Conservation (phyloP, 768 basidiomycete genomes). For the Phanerochaete sordida region DNA sequence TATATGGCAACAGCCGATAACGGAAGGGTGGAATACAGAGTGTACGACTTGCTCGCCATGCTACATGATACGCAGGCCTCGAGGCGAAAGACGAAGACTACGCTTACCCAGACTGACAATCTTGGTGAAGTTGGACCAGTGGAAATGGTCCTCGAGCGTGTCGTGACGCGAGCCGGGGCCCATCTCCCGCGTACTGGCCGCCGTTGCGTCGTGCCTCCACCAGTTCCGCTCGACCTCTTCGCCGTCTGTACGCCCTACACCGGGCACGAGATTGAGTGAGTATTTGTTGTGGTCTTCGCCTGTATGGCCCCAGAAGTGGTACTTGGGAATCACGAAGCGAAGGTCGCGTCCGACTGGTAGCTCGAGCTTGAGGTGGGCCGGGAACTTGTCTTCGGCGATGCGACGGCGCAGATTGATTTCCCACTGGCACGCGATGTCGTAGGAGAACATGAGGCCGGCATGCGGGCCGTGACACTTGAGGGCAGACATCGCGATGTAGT, state of each 20-base stretch:
- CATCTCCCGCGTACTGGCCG: constrained; percentile 34
- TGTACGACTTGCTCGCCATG: too few species aligned
- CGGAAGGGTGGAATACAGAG: too few species aligned
- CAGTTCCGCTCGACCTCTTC: constrained; percentile 37
- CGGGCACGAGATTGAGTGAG: constrained; percentile 26
- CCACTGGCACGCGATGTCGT: constrained; percentile 25
- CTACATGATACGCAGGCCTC: too few species aligned
- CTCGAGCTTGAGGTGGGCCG: not conserved
- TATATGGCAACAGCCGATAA: too few species aligned
- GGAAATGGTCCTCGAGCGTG: constrained; percentile 33
- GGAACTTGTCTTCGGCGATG: not conserved
- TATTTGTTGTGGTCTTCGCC: constrained; percentile 25
- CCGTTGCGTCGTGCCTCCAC: constrained; percentile 30
- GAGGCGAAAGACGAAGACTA: too few species aligned
- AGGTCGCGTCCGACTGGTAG: not conserved
- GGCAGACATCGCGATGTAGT: constrained; percentile 15
- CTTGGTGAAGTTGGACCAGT: constrained; percentile 37
- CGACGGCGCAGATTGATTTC: constrained; percentile 3
- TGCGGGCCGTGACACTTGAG: not conserved
- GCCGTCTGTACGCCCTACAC: constrained; percentile 29
- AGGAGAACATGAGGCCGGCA: constrained; percentile 5
- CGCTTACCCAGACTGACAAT: constrained; percentile 21
- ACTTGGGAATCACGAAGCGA: constrained; percentile 30
- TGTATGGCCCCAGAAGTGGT: constrained; percentile 35
- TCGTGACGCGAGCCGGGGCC: constrained; percentile 28